Evolutionary conservation across 371 early-diverging fungal genomes (phyloP), one percentile per base, ranked within the genome.

Genomic region (Batrachochytrium dendrobatidis): DNA sequence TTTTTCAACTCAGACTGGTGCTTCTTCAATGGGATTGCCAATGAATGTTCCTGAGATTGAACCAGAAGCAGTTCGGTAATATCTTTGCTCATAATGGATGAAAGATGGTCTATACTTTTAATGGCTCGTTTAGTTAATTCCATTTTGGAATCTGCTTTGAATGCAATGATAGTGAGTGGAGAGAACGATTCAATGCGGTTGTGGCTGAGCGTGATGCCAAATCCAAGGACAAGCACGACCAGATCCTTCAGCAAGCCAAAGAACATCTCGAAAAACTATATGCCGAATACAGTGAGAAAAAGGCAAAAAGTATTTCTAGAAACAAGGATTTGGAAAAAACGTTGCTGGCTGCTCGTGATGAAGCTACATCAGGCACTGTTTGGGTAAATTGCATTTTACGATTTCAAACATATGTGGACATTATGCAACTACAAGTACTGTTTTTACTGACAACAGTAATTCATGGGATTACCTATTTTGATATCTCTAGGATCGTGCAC

Each of bases 251-350:
- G 6, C 69, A 80, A 39, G 95, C 95, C 2, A 85, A 86, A 62
- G 87, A 84, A 49, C 83, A 84, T 5, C 84, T 95, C 59, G 94
- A 95, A 64, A 81, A 85, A 51, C 94, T 94, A 72, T 95, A 95
- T 65, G 93, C 91, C 58, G 94, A 94, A 44, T 95, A 94, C 67
- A 93, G 93, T 62, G 88, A 87, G 64, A 92, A 87, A 75, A 91
- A 90, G 70, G 81, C 83, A 45, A 83, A 83, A 61, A 73, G 85
- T 1, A 83, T 91, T 53, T 77, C 82, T 59, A 79, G 84, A 59
- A 94, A 94, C 80, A 67, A 72, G 61, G 70, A 74, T 8, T 43
- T 26, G 44, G 71, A 73, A 52, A 65, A 65, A 52, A 30, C 29
- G 44, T 22, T 56, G 28, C 44, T 55, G 35, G 66, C 57, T 18